These are phyloP conservation scores for Dichotomocladium elegans DNA, from an alignment of 371 early-diverging fungal species.

Conservation along the genomic window DNA sequence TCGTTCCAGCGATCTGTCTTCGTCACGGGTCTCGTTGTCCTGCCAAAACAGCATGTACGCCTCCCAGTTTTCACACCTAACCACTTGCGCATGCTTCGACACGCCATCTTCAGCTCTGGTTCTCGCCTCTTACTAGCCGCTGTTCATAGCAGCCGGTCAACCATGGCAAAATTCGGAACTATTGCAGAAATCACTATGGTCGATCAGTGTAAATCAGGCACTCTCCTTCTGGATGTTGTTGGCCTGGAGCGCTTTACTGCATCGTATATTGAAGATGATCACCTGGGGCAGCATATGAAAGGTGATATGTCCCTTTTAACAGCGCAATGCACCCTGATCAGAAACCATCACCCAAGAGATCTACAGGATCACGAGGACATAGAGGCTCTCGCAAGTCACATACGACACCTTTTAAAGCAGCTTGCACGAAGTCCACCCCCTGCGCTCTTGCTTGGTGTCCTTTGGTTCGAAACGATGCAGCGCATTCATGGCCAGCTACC, in stretches of 20 bases:
- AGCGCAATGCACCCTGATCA: too few species aligned
- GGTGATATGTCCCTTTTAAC: too few species aligned
- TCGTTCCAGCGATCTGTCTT: too few species aligned
- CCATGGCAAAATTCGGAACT: slow-evolving; percentile 30
- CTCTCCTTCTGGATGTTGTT: neutral
- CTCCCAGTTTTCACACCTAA: slow-evolving; percentile 1
- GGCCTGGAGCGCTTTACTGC: slow-evolving; percentile 7
- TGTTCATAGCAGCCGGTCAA: slow-evolving; percentile 7
- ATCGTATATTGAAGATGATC: neutral
- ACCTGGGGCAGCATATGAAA: too few species aligned
- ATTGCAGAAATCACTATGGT: slow-evolving; percentile 30
- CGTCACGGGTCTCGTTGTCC: slow-evolving; percentile 7
- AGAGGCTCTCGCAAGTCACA: neutral
- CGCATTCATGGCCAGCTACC: slow-evolving; percentile 23
- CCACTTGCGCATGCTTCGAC: slow-evolving; percentile 5
- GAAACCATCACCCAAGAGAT: too few species aligned
- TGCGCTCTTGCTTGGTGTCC: slow-evolving; percentile 12
- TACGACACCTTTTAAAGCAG: neutral
- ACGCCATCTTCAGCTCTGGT: slow-evolving; percentile 9
- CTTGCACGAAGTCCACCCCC: neutral
- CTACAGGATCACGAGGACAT: too few species aligned
- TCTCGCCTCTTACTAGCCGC: slow-evolving; percentile 14
- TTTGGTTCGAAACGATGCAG: slow-evolving; percentile 29
- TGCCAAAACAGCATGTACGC: slow-evolving; percentile 8
- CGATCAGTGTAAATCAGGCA: too few species aligned